Conservation (phyloP, 306 rosid species). For the Glycine soja region DNA sequence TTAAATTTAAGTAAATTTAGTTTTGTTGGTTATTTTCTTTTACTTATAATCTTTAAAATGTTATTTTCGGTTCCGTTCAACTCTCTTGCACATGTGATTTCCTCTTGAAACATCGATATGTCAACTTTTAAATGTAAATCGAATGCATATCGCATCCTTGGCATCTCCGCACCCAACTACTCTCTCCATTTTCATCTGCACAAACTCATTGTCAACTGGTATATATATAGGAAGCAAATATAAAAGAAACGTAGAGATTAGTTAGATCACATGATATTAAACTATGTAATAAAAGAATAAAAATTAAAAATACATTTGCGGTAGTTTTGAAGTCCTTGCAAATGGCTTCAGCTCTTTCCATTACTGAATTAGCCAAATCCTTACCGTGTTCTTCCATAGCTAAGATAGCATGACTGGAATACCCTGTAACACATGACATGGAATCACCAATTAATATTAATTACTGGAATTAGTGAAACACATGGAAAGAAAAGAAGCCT, state of each 20-base stretch:
- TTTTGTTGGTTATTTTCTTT: too few relatives aligned
- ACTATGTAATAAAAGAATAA: too few relatives aligned
- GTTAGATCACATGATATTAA: too few relatives aligned
- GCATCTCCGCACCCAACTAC: conserved; percentile 73
- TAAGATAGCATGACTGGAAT: conserved; percentile 53
- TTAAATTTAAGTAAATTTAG: too few relatives aligned
- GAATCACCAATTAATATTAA: not conserved
- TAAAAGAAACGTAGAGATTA: too few relatives aligned
- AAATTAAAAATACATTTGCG: too few relatives aligned
- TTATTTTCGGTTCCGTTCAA: too few relatives aligned
- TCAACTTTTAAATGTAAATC: not conserved
- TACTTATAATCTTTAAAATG: too few relatives aligned
- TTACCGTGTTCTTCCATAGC: conserved; percentile 59
- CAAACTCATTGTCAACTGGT: not conserved
- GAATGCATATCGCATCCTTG: conserved; percentile 69
- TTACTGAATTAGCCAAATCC: conserved; percentile 63
- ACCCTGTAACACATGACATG: conserved; percentile 47
- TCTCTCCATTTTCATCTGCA: conserved; percentile 57
- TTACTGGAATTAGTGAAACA: too few relatives aligned
- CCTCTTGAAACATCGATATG: too few relatives aligned
- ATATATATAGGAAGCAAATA: not conserved
- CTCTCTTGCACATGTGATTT: too few relatives aligned
- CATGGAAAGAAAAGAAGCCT: too few relatives aligned
- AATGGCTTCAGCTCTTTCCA: conserved; percentile 70
- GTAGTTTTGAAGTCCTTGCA: conserved; percentile 37